A percentile compares a stretch with the other conserved stretches of the same genome.
These are phyloP conservation scores for Dendrobium nobile DNA, from an alignment of 106 monocot genomes.

Conservation along the genomic window DNA sequence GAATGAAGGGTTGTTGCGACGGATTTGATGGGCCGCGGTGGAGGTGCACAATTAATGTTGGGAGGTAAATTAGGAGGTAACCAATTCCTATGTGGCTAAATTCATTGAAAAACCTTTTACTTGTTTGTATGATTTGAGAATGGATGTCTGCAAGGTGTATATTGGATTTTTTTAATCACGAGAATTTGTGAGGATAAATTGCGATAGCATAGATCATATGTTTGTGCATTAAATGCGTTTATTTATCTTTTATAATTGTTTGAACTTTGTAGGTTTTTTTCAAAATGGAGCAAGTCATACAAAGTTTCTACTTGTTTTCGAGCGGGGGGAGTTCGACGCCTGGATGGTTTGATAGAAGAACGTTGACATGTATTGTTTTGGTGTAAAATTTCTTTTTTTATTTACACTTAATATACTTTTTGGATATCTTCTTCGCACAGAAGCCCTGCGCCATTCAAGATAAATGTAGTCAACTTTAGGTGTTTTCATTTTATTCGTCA, in stretches of 20 bases:
- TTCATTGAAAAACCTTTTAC: neutral
- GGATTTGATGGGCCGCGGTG: conserved; percentile 60
- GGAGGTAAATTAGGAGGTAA: conserved; percentile 79
- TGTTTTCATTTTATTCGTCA: neutral
- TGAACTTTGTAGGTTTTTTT: neutral
- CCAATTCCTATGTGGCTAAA: neutral
- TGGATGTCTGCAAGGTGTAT: neutral
- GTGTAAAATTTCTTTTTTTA: no score
- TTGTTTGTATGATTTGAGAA: neutral
- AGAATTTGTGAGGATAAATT: neutral
- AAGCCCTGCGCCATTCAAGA: no score
- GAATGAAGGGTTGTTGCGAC: conserved; percentile 52
- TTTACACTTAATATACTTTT: no score
- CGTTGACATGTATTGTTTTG: no score
- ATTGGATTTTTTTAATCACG: neutral
- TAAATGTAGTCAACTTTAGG: no score
- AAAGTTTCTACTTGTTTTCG: no score
- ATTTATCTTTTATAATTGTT: neutral
- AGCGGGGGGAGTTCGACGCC: no score
- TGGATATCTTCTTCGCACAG: no score
- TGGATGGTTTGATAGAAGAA: no score
- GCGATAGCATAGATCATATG: no score
- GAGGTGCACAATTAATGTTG: conserved; percentile 75
- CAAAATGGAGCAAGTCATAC: neutral
- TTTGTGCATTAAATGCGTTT: neutral